Evolutionary conservation across 1,284 basidiomycete species (phyloP), one percentile per base, ranked within the genome.

Genomic region (Ustilago curta): DNA sequence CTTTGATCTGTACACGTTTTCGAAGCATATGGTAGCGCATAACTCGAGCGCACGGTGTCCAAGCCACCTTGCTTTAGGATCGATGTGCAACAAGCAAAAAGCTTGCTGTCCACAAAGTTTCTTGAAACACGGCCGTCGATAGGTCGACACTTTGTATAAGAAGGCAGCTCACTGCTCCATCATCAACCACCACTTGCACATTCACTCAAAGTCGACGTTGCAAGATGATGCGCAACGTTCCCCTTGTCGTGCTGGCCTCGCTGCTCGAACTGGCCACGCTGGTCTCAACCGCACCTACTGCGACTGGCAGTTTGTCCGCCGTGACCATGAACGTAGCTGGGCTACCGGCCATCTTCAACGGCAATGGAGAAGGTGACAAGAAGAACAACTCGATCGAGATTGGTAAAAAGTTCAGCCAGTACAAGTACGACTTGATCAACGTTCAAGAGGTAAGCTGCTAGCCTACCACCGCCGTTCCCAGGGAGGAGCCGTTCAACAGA

Each of bases 251-350:
- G 14, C 37, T 66, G 37, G 45, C 47, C 21, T 47, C 57, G 16
- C 31, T 66, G 11, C 11, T 55, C 14, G 59, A 55, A 31, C 40
- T 45, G 31, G 45, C 49, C 25, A 1, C 42, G 8, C 16, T 58
- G 37, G 62, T 54, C 8, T 55, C 56, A 19, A 16, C 51, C 16
- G 57, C 63, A 4, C 45, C 50, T 1, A 32, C 40, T 11, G 42
- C 51, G 8, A 49, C 52, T 8, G 63, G 51, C n/a, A 59, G 51
- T 31, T 31, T 66, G 16, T 54, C 56, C 3, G 57, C 63, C 3
- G 51, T 66, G n/a, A 66, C 63, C 16, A 49, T 66, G 51, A 66
- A 66, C 19, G 63, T 66, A 7, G 63, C 63, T 9, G 63, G 63
- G 14, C 63, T 66, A 11, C 63, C 63, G 3, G 56, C 56, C 12